Evolutionary conservation across 2,329 filamentous ascomycete genomes (phyloP).

Genomic region (Hansfordia pulvinata): DNA sequence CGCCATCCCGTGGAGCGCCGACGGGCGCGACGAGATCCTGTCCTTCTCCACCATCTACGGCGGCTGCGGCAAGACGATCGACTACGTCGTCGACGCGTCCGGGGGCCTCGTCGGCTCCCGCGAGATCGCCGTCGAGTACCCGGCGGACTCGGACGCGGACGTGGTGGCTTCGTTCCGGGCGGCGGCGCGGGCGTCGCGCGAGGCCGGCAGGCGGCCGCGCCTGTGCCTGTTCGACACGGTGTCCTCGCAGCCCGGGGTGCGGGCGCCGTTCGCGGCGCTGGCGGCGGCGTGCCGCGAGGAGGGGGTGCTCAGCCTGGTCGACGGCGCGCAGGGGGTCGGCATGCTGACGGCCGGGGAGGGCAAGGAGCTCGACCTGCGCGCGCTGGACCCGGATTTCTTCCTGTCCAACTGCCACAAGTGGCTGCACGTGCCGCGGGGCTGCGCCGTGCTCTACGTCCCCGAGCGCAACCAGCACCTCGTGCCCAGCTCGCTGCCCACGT

Average conservation of each 20-base stretch:
- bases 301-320: conserved; percentile 60
- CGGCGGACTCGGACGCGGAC: conserved; percentile 54
- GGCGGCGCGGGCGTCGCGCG: conserved; percentile 35
- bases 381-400: conserved; percentile 71
- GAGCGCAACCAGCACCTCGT: conserved; percentile 63
- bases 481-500: conserved; percentile 63
- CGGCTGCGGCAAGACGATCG: conserved; percentile 59
- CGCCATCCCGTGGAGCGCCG: conserved; percentile 52
- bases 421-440: conserved; percentile 69
- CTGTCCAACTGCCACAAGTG: conserved; percentile 85
- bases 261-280: conserved; percentile 65
- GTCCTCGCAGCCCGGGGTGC: conserved; percentile 62
- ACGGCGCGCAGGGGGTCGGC: conserved; percentile 77
- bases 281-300: conserved; percentile 49
- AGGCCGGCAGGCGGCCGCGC: conserved; percentile 46
- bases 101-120: conserved; percentile 26
- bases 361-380: conserved; percentile 51
- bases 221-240: conserved; percentile 71
- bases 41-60: conserved; percentile 72
- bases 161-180: conserved; percentile 47
- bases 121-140: conserved; percentile 52
- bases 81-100: conserved; percentile 57
- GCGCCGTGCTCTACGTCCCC: conserved; percentile 71
- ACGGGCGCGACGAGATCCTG: conserved; percentile 65
- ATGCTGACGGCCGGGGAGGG: no score